phyloP scores from a whole-genome alignment of 176 grass and related monocot species.

The Chloris gayana region DNA sequence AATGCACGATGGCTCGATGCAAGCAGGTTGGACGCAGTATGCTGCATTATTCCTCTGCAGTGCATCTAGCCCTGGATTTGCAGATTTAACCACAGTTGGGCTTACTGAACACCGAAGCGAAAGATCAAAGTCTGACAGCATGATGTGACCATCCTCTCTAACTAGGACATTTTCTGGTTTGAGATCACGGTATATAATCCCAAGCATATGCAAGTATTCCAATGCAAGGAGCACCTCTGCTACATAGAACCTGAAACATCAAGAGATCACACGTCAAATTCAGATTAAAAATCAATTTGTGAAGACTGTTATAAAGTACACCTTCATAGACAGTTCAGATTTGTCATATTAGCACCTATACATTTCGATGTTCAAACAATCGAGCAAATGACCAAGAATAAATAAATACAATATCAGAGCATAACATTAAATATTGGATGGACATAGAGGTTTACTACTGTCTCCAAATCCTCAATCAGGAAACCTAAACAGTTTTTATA shows the following conservation, averaged over 20 bases:
- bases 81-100: constrained; percentile 66
- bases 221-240: constrained; percentile 83
- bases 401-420: not conserved
- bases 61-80: constrained; percentile 66
- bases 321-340: not conserved
- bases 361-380: not conserved
- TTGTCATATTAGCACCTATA: not conserved
- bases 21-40: constrained; percentile 87
- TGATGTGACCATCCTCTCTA: constrained; percentile 89
- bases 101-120: constrained; percentile 74
- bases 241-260: constrained; percentile 83
- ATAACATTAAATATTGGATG: not conserved
- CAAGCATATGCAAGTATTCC: constrained; percentile 94
- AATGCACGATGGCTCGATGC: constrained; percentile 76
- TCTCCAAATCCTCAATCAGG: not conserved
- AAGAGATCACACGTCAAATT: not conserved
- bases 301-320: constrained; percentile 25
- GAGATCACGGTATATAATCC: constrained; percentile 94
- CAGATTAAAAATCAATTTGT: not conserved
- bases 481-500: not conserved
- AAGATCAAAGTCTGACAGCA: constrained; percentile 89
- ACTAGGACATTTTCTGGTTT: constrained; percentile 96
- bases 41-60: constrained; percentile 67
- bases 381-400: not conserved
- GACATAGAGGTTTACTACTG: not conserved